Evolutionary conservation across 2,329 filamentous ascomycete genomes (phyloP).

Genomic region (Colletotrichum tropicale): DNA sequence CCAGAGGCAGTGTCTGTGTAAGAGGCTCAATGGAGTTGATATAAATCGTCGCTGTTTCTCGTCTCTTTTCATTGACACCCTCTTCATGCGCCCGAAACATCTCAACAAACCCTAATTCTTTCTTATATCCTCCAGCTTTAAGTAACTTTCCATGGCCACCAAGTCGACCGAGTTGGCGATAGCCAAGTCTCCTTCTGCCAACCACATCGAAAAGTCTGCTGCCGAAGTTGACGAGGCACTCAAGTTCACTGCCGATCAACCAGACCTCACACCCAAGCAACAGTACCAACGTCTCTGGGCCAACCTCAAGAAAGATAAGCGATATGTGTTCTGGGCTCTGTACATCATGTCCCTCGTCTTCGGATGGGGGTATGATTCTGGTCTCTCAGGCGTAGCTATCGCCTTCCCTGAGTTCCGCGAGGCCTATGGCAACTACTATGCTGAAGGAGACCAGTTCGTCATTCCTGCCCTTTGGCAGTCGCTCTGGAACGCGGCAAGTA

Average conservation of each 20-base stretch:
- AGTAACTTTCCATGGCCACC: background rate
- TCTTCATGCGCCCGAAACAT: background rate
- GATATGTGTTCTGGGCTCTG: conserved; percentile 29
- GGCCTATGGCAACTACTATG: conserved; percentile 36
- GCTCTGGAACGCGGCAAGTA: conserved; percentile 40
- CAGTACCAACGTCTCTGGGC: conserved; percentile 30
- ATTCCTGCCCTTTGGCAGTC: conserved; percentile 41
- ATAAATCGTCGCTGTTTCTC: background rate
- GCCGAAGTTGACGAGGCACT: background rate
- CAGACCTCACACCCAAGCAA: conserved; percentile 27
- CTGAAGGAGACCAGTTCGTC: conserved; percentile 30
- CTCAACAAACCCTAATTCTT: background rate
- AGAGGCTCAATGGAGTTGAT: background rate
- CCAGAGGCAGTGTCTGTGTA: background rate
- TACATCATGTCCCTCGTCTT: conserved; percentile 38
- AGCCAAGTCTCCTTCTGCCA: background rate
- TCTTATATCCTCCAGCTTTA: background rate
- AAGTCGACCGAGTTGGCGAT: background rate
- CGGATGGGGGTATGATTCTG: conserved; percentile 38
- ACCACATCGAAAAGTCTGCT: conserved; percentile 1
- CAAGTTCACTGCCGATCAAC: background rate
- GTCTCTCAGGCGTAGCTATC: conserved; percentile 37
- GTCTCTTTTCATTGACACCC: background rate
- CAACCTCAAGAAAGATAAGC: conserved; percentile 31
- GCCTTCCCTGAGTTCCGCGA: conserved; percentile 38